Evolutionary conservation across 2,329 filamentous ascomycete genomes (phyloP).

Genomic region (Alternaria sp.): DNA sequence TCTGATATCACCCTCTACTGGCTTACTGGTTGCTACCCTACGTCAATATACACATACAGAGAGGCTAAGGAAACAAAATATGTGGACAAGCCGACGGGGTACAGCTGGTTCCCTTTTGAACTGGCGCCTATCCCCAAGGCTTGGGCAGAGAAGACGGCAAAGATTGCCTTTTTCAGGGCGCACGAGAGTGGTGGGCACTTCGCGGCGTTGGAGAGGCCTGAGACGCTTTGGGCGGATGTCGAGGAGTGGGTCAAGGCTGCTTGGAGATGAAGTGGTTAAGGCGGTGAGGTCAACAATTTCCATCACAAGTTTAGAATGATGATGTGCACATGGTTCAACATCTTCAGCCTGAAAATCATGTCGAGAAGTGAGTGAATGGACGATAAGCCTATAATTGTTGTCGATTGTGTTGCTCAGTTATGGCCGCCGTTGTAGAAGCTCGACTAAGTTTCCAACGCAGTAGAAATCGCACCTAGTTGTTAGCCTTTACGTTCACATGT

Average conservation of each 20-base stretch:
- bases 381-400: not conserved
- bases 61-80: conserved; percentile 35
- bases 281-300: not conserved
- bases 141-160: conserved; percentile 52
- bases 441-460: not conserved
- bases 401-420: not conserved
- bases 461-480: not conserved
- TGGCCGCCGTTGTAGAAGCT: not conserved
- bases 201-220: conserved; percentile 58
- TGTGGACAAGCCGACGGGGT: conserved; percentile 55
- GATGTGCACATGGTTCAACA: not conserved
- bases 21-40: conserved; percentile 61
- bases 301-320: not conserved
- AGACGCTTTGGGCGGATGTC: conserved; percentile 54
- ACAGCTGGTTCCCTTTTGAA: conserved; percentile 56
- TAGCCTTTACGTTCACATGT: not conserved
- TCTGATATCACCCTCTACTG: conserved; percentile 64
- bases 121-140: conserved; percentile 51
- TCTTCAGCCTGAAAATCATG: not conserved
- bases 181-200: conserved; percentile 58
- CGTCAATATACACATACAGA: conserved; percentile 62
- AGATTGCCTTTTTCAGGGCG: conserved; percentile 48
- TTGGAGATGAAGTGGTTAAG: conserved; percentile 32
- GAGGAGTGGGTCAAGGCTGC: conserved; percentile 54
- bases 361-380: not conserved